Base-by-base conservation (phyloP, 2,329 filamentous ascomycete genomes). In the Elsinoe australis region DNA sequence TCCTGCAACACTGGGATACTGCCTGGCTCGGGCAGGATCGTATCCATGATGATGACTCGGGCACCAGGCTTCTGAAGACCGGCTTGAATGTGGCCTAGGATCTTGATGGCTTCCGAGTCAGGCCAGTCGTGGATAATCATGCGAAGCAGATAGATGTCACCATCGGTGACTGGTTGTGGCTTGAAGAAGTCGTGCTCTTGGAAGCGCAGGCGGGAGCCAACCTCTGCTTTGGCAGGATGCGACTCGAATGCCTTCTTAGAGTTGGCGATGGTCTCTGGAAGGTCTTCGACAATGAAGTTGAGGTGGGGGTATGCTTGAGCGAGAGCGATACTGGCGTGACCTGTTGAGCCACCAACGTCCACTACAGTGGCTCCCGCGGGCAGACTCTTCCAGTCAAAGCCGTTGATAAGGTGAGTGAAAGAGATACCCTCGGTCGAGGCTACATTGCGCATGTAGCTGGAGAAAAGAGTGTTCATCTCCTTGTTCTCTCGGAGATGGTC, bases 311-410 rank as follows among this genome's bases (percentile, higher is more conserved):
- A 69, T 29, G 64, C 58, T 17, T 63, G 58, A 5, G 70, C 69
- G 3, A 73, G 59, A 3, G 65, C 61, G 21, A 70, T 60, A n/a
- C 63, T 57, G 44, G 68, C 66, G 51, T 68, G 64, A 9, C 70
- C 70, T 6, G 58, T 64, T 4, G 69, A 71, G 15, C 70, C 69
- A 6, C 70, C 69, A 17, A 47, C 44, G 19, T 47, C 78, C 3
- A 82, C 75, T 31, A 82, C 62, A 0, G 68, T 75, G 5, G 39
- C 19, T 2, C 71, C 76, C 4, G 61, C 56, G 4, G 52, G 52
- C 1, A 79, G 59, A 1, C 65, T 66, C 1, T 66, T 60, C 55
- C 80, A 73, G 55, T 79, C 72, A 54, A 74, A 80, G 34, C 70
- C 72, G 29, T 75, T 62, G 2, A 78, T 66, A 7, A 81, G 65